Percentiles rank a stretch among this genome's conserved stretches.
Evolutionary conservation across 768 basidiomycete species (phyloP).

Genomic region (Leccinellum luteum): DNA sequence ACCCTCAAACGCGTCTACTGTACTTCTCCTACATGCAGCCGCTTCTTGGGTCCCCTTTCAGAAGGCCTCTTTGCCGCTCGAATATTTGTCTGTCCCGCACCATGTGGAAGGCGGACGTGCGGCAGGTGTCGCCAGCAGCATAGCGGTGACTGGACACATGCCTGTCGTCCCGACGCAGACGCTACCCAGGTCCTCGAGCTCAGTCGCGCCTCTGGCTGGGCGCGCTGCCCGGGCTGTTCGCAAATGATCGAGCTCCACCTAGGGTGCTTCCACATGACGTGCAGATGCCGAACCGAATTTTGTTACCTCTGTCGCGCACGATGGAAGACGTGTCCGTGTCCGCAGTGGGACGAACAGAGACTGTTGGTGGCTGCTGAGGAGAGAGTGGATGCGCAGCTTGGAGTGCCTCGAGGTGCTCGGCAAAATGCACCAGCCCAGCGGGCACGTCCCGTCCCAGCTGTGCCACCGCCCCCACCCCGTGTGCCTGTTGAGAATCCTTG

Average conservation of each 20-base stretch:
- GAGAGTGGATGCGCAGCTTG: constrained; percentile 40
- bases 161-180: constrained; percentile 24
- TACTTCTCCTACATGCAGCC: constrained; percentile 33
- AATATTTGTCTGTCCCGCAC: constrained; percentile 21
- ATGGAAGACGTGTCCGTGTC: constrained; percentile 67
- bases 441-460: background rate
- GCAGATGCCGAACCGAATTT: constrained; percentile 38
- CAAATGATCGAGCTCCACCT: constrained; percentile 37
- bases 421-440: constrained; percentile 28
- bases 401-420: constrained; percentile 26
- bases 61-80: constrained; percentile 23
- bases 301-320: constrained; percentile 47
- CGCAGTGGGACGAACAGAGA: constrained; percentile 60
- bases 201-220: constrained; percentile 30
- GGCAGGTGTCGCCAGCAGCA: constrained; percentile 23
- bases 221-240: constrained; percentile 39
- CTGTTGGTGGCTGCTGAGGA: constrained; percentile 41
- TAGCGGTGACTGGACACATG: constrained; percentile 24
- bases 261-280: constrained; percentile 43
- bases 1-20: constrained; percentile 40
- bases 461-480: background rate
- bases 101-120: constrained; percentile 25
- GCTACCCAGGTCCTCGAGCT: constrained; percentile 29
- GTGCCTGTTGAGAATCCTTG: background rate
- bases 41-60: constrained; percentile 34